These are phyloP conservation scores for Sanghuangporus sanghuang DNA, from an alignment of 1,284 basidiomycete genomes.

Conservation along the genomic window DNA sequence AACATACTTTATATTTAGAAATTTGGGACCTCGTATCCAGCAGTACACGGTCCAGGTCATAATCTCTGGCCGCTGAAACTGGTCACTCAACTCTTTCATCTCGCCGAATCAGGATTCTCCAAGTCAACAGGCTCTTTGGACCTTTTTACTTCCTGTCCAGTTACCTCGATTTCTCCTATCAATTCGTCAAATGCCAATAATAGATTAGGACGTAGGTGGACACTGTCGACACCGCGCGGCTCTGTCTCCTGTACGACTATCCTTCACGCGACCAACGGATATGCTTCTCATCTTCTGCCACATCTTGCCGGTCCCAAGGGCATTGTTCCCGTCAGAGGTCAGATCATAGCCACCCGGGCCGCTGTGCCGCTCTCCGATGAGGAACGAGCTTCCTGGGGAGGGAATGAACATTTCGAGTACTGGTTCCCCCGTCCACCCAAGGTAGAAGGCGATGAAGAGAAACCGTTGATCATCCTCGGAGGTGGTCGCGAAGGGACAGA, in stretches of 20 bases:
- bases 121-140: conserved; percentile 35
- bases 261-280: conserved; percentile 79
- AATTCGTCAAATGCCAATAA: background rate
- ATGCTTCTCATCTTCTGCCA: conserved; percentile 62
- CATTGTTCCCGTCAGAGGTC: conserved; percentile 71
- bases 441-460: conserved; percentile 9
- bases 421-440: conserved; percentile 71
- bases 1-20: conserved; percentile 30
- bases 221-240: conserved; percentile 56
- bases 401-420: conserved; percentile 60
- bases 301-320: conserved; percentile 46
- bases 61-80: conserved; percentile 79
- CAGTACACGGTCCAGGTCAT: conserved; percentile 43
- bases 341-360: conserved; percentile 62
- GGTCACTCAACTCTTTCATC: conserved; percentile 56
- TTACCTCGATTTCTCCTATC: conserved; percentile 36
- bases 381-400: conserved; percentile 34
- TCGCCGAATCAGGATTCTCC: conserved; percentile 27
- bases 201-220: conserved; percentile 35
- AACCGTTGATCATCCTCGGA: conserved; percentile 67
- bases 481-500: conserved; percentile 52
- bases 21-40: conserved; percentile 53
- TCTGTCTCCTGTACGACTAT: conserved; percentile 50
- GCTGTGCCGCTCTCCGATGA: conserved; percentile 33
- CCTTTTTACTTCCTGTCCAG: conserved; percentile 69